A percentile compares a stretch with the other conserved stretches of the same genome.
These are phyloP conservation scores for Scenedesmus sp. DNA, from an alignment of 163 green algal genomes.

Conservation along the genomic window DNA sequence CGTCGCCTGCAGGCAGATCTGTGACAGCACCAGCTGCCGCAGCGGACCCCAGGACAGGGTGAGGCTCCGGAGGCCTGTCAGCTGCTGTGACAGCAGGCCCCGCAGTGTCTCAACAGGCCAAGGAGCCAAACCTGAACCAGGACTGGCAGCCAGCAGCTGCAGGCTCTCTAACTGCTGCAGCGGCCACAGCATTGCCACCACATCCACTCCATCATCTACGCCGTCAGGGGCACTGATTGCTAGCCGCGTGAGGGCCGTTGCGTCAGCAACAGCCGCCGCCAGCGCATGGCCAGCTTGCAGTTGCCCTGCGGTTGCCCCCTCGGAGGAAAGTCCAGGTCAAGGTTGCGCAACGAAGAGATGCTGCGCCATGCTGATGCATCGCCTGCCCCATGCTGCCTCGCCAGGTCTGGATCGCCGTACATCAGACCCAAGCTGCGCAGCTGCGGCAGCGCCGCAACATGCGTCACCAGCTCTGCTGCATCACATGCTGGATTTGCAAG, in stretches of 20 bases:
- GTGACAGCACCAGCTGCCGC: background rate
- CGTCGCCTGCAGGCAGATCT: background rate
- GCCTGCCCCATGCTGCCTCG: background rate
- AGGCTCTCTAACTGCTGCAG: background rate
- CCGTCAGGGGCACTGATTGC: background rate
- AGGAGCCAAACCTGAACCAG: too few relatives aligned
- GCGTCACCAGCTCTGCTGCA: background rate
- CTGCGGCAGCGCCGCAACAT: background rate
- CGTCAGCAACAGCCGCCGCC: background rate
- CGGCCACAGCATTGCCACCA: background rate
- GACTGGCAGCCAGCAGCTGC: background rate
- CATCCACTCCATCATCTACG: too few relatives aligned
- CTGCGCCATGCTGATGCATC: background rate
- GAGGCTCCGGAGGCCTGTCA: background rate
- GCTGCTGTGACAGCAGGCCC: background rate
- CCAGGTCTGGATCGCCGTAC: background rate
- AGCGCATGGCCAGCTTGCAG: background rate
- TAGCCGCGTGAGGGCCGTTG: background rate
- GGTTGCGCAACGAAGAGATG: background rate
- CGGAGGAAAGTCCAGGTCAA: background rate
- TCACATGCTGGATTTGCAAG: background rate
- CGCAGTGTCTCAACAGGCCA: background rate
- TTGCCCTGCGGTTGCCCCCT: too few relatives aligned
- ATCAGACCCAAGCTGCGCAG: background rate
- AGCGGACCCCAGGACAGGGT: background rate